A percentile compares a stretch with the other conserved stretches of the same genome.
phyloP scores from a whole-genome alignment of 257 asterid genomes.

The Primulina eburnea region DNA sequence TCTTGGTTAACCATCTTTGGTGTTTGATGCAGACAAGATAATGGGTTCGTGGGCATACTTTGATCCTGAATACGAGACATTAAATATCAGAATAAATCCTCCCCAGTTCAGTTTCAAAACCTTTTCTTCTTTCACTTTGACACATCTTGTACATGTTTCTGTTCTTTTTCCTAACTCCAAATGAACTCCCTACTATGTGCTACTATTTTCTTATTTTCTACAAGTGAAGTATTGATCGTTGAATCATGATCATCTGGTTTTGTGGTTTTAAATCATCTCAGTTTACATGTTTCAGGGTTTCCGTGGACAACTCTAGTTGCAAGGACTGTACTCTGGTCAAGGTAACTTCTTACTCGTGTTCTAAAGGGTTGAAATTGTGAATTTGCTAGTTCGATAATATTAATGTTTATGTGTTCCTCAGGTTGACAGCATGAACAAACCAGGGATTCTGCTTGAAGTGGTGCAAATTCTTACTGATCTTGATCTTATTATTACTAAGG shows the following conservation, averaged over 20 bases:
- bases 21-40: conserved; percentile 38
- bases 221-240: neutral
- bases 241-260: conserved; percentile 18
- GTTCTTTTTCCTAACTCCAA: conserved; percentile 3
- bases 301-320: conserved; percentile 86
- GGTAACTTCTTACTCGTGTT: conserved; percentile 41
- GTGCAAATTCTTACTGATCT: conserved; percentile 94
- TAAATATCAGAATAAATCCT: conserved; percentile 95
- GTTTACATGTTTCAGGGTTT: conserved; percentile 63
- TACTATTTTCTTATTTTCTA: neutral
- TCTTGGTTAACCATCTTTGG: conserved; percentile 18
- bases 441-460: conserved; percentile 95
- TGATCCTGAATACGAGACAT: conserved; percentile 95
- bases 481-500: conserved; percentile 88
- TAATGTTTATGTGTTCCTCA: conserved; percentile 28
- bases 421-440: conserved; percentile 99
- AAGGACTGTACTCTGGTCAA: conserved; percentile 83
- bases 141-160: conserved; percentile 12
- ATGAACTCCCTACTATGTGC: neutral
- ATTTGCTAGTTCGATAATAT: conserved; percentile 19
- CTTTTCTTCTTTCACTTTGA: conserved; percentile 15
- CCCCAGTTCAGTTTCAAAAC: conserved; percentile 63
- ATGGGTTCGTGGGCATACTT: conserved; percentile 94
- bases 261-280: conserved; percentile 14
- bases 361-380: neutral